phyloP scores from a whole-genome alignment of 441 rosid species.

The Hura crepitans region DNA sequence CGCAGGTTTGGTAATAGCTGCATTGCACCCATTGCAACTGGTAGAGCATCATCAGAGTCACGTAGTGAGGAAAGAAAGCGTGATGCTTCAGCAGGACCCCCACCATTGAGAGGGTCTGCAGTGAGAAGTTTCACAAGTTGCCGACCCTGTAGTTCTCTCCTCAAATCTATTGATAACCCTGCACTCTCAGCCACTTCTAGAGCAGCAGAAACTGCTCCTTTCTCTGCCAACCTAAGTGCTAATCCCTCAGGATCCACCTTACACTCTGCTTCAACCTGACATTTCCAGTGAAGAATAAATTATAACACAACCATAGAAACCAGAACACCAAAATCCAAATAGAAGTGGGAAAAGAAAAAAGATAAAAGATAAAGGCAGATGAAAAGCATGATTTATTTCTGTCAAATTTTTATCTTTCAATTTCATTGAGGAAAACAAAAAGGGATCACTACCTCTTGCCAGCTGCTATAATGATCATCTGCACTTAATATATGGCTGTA shows the following conservation, averaged over 20 bases:
- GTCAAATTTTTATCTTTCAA: not conserved
- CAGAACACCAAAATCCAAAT: not conserved
- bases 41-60: constrained; percentile 91
- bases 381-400: not conserved
- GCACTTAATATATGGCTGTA: constrained; percentile 85
- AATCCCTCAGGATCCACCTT: constrained; percentile 95
- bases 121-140: constrained; percentile 98
- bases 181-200: constrained; percentile 98
- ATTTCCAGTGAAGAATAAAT: constrained; percentile 22
- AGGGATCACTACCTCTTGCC: constrained; percentile 84
- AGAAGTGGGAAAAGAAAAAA: not conserved
- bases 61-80: constrained; percentile 93
- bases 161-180: constrained; percentile 74
- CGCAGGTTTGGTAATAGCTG: constrained; percentile 91
- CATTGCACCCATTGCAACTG: constrained; percentile 99
- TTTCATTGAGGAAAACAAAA: constrained; percentile 13
- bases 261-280: constrained; percentile 86
- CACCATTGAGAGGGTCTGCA: constrained; percentile 95
- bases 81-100: constrained; percentile 99
- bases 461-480: constrained; percentile 85
- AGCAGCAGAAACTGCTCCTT: constrained; percentile 99
- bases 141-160: constrained; percentile 94
- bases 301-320: not conserved
- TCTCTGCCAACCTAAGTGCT: constrained; percentile 94
- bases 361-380: not conserved